Evolutionary conservation across 768 basidiomycete genomes (phyloP).

Genomic region (Mycena floridula): DNA sequence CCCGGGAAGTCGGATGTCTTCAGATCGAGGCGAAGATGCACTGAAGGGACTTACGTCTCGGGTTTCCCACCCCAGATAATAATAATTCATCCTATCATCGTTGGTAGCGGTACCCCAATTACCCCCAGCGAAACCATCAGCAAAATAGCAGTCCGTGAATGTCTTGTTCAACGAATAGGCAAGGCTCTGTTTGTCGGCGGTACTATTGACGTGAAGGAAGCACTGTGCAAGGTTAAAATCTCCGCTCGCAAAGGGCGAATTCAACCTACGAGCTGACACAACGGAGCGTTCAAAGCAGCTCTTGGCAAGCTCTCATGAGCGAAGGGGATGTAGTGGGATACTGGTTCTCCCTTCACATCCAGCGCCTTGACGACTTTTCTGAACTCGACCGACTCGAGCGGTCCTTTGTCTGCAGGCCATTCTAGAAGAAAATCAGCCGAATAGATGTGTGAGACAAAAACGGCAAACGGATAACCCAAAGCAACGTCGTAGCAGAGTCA

Average conservation of each 20-base stretch:
- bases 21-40: neutral
- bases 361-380: slow-evolving; percentile 11
- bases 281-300: slow-evolving; percentile 15
- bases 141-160: slow-evolving; percentile 17
- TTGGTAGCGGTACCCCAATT: slow-evolving; percentile 14
- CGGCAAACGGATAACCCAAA: slow-evolving; percentile 16
- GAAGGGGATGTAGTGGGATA: slow-evolving; percentile 12
- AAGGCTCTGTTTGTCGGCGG: slow-evolving; percentile 2
- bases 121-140: slow-evolving; percentile 15
- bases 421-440: slow-evolving; percentile 7
- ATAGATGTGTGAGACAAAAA: neutral
- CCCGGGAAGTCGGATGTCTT: neutral
- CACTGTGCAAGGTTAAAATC: neutral
- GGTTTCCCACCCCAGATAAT: slow-evolving; percentile 17
- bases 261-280: slow-evolving; percentile 14
- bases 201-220: slow-evolving; percentile 10
- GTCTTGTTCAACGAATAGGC: slow-evolving; percentile 15
- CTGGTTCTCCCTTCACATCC: slow-evolving; percentile 9
- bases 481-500: slow-evolving; percentile 6
- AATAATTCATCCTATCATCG: slow-evolving; percentile 13
- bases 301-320: slow-evolving; percentile 8
- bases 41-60: slow-evolving; percentile 7
- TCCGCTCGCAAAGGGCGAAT: neutral
- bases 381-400: slow-evolving; percentile 8
- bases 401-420: slow-evolving; percentile 10